These are phyloP conservation scores for Lentinula detonsa DNA, from an alignment of 768 basidiomycete genomes.

Conservation along the genomic window DNA sequence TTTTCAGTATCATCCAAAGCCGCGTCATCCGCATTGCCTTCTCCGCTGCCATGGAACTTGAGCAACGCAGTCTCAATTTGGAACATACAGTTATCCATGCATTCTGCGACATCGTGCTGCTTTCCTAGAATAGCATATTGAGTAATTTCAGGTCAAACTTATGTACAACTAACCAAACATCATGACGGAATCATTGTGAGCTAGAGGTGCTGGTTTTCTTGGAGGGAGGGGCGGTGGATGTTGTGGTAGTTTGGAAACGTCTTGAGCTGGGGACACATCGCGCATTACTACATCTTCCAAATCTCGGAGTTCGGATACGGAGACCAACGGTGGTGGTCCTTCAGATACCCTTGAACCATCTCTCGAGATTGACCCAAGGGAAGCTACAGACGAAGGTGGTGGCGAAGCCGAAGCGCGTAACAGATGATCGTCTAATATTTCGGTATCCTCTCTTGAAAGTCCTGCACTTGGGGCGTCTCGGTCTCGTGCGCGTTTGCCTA, in stretches of 20 bases:
- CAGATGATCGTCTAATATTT: constrained; percentile 54
- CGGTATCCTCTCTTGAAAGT: constrained; percentile 30
- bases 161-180: constrained; percentile 66
- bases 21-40: constrained; percentile 26
- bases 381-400: constrained; percentile 2
- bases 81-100: constrained; percentile 99
- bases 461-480: constrained; percentile 11
- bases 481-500: constrained; percentile 63
- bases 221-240: constrained; percentile 8
- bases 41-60: constrained; percentile 47
- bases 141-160: constrained; percentile 4
- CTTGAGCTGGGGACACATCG: background rate
- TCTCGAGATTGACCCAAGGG: background rate
- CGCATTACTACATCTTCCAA: constrained; percentile 33
- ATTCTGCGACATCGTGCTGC: constrained; percentile 98
- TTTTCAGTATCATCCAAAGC: constrained; percentile 45
- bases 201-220: constrained; percentile 42
- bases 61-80: constrained; percentile 92
- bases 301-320: constrained; percentile 11
- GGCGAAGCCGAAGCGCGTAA: constrained; percentile 1
- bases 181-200: constrained; percentile 74
- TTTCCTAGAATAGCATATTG: constrained; percentile 46
- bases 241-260: background rate
- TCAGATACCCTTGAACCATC: constrained; percentile 20
- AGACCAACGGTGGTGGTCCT: constrained; percentile 1